These are phyloP conservation scores for Microsporum ferrugineum DNA, from an alignment of 2,329 filamentous ascomycete species.

Conservation along the genomic window DNA sequence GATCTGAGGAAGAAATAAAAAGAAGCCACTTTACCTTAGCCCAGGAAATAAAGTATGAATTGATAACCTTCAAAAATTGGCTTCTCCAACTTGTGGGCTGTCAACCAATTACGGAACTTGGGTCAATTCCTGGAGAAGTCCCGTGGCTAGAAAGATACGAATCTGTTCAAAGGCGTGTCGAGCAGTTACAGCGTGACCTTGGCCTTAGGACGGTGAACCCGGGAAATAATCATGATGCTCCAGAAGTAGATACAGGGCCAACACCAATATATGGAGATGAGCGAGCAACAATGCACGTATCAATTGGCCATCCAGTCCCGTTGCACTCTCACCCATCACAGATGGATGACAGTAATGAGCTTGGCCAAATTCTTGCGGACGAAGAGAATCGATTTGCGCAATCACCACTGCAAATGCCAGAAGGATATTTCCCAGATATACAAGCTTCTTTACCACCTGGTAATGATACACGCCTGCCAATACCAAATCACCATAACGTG, in stretches of 20 bases:
- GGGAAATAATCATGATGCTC: not conserved
- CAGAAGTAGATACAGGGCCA: not conserved
- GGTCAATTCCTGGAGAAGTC: conserved; percentile 13
- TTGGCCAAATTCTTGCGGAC: conserved; percentile 18
- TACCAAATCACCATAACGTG: not conserved
- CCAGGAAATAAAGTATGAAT: conserved; percentile 30
- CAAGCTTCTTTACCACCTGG: conserved; percentile 13
- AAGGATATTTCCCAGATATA: conserved; percentile 16
- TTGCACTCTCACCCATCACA: conserved; percentile 12
- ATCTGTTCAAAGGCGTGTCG: conserved; percentile 22
- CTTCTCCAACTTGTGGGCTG: conserved; percentile 24
- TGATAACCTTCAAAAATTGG: conserved; percentile 23
- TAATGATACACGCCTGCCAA: conserved; percentile 2
- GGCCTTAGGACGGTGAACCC: not conserved
- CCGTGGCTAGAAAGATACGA: conserved; percentile 20
- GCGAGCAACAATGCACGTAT: not conserved
- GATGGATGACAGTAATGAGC: conserved; percentile 7
- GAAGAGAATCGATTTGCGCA: conserved; percentile 30
- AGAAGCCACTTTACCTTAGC: conserved; percentile 27
- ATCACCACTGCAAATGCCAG: conserved; percentile 30
- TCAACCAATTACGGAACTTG: conserved; percentile 9
- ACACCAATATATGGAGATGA: not conserved
- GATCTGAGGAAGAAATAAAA: conserved; percentile 30
- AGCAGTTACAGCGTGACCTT: conserved; percentile 18
- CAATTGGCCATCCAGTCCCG: conserved; percentile 9